These are phyloP conservation scores for Margaritispora aquatica DNA, from an alignment of 495 filamentous ascomycete genomes.

Conservation along the genomic window DNA sequence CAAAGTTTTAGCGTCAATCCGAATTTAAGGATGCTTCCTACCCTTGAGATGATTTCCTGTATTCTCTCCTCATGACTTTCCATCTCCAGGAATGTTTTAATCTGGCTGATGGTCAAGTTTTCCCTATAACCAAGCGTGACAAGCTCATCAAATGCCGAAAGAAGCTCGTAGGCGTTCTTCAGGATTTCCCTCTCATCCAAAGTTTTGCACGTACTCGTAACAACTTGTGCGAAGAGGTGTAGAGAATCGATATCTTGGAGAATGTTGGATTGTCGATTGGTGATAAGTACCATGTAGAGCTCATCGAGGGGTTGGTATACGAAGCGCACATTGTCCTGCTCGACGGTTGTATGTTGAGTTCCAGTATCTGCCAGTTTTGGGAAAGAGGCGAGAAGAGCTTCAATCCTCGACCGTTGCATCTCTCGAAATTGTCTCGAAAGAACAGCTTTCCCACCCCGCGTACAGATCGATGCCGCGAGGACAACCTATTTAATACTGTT, in stretches of 20 bases:
- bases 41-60: constrained; percentile 91
- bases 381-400: constrained; percentile 92
- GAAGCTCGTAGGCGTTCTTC: constrained; percentile 89
- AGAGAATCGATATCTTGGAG: constrained; percentile 98
- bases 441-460: constrained; percentile 93
- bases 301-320: constrained; percentile 98
- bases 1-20: constrained; percentile 8
- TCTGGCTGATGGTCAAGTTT: constrained; percentile 89
- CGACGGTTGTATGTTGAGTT: constrained; percentile 94
- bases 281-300: constrained; percentile 98
- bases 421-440: constrained; percentile 94
- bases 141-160: constrained; percentile 93
- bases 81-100: constrained; percentile 99
- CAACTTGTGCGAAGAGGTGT: constrained; percentile 94
- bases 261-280: constrained; percentile 98
- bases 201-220: constrained; percentile 91
- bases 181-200: constrained; percentile 92
- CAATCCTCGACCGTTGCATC: constrained; percentile 91
- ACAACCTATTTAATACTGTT: constrained; percentile 62
- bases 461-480: constrained; percentile 97
- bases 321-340: constrained; percentile 98
- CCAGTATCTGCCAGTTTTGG: constrained; percentile 92
- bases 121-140: constrained; percentile 93
- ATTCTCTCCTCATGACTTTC: constrained; percentile 98
- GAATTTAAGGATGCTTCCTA: constrained; percentile 33